Conservation (phyloP, 2,329 filamentous ascomycete species). For the Sarocladium oryzae region DNA sequence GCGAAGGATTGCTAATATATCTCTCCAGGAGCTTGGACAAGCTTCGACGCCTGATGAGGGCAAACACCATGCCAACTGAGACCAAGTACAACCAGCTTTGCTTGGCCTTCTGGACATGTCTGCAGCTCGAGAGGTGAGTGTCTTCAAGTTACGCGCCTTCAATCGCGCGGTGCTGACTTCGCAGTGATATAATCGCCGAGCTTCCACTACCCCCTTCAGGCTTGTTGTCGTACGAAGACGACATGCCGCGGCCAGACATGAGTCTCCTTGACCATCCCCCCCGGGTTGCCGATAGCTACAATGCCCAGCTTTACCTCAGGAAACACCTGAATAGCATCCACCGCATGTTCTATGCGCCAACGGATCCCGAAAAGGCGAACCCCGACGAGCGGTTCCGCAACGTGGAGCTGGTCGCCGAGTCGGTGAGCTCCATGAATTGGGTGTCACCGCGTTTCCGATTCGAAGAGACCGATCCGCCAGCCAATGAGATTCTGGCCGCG, state of each 20-base stretch:
- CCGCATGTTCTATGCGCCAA: constrained; percentile 43
- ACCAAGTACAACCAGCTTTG: constrained; percentile 54
- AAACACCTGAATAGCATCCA: constrained; percentile 61
- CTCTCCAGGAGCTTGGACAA: constrained; percentile 41
- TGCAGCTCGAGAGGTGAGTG: constrained; percentile 78
- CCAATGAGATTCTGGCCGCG: constrained; percentile 71
- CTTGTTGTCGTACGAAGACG: constrained; percentile 53
- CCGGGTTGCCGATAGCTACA: constrained; percentile 51
- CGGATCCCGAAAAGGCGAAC: constrained; percentile 22
- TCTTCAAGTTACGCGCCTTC: not conserved
- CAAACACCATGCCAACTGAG: constrained; percentile 33
- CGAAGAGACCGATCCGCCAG: constrained; percentile 62
- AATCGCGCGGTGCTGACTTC: not conserved
- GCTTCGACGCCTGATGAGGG: constrained; percentile 33
- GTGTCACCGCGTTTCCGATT: constrained; percentile 48
- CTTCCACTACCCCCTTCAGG: constrained; percentile 58
- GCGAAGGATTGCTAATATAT: not conserved
- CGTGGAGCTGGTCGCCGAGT: constrained; percentile 39
- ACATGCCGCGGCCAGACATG: constrained; percentile 61
- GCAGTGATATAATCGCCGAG: constrained; percentile 85
- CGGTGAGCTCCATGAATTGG: constrained; percentile 37
- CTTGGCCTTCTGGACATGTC: constrained; percentile 85
- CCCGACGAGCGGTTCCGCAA: constrained; percentile 32
- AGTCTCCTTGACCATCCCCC: constrained; percentile 36
- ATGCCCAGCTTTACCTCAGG: constrained; percentile 56